Evolutionary conservation across 148 eudicot genomes (phyloP).

Genomic region (Nepenthes gracilis): DNA sequence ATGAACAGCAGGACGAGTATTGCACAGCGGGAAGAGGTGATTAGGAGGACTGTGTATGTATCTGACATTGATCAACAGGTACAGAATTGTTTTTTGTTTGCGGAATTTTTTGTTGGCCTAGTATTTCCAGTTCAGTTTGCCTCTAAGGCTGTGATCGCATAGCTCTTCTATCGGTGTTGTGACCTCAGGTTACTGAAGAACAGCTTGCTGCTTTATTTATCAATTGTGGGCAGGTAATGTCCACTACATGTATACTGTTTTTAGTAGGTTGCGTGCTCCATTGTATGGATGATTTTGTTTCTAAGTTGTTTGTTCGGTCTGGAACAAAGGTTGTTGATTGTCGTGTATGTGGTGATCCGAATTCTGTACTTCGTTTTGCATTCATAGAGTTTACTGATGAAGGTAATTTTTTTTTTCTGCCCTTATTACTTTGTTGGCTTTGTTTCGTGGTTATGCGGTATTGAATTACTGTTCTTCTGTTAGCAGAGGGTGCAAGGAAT

Average conservation of each 20-base stretch:
- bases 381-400: constrained; percentile 87
- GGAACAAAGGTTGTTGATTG: constrained; percentile 84
- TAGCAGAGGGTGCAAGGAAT: constrained; percentile 81
- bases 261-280: neutral
- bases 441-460: neutral
- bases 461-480: neutral
- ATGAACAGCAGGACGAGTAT: constrained; percentile 64
- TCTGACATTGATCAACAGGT: constrained; percentile 98
- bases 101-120: neutral
- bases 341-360: constrained; percentile 97
- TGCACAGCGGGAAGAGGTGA: constrained; percentile 84
- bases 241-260: neutral
- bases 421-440: neutral
- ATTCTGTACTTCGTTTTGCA: constrained; percentile 96
- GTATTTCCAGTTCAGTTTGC: neutral
- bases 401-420: constrained; percentile 28
- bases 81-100: neutral
- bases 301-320: constrained; percentile 5
- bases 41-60: constrained; percentile 86
- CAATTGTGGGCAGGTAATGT: constrained; percentile 76
- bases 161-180: neutral
- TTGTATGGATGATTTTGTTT: neutral
- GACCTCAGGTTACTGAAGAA: constrained; percentile 83
- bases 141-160: neutral
- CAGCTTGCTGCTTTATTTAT: constrained; percentile 85